These are phyloP conservation scores for bread wheat (Triticum aestivum) DNA, from an alignment of 176 grass and related monocot genomes.

Conservation along the genomic window IWGSC_CS_RefSeq_v2.1 NC_057803.1:594226878-594227377, in stretches of 20 bases:
- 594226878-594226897: neutral
- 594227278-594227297: neutral
- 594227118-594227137: conserved; percentile 28
- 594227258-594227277: conserved; percentile 18
- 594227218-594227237: no score
- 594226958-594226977: neutral
- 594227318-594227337: neutral
- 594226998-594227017: no score
- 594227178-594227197: neutral
- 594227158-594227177: conserved; percentile 37
- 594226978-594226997: no score
- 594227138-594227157: neutral
- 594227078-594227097: no score
- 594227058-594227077: neutral
- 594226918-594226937: neutral
- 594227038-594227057: no score
- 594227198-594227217: neutral
- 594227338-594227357: conserved; percentile 25
- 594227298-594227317: neutral
- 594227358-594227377: conserved; percentile 16
- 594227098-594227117: neutral
- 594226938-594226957: neutral
- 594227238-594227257: neutral
- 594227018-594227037: no score
- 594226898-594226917: neutral